Evolutionary conservation across 768 basidiomycete species (phyloP).

Genomic region (Mycena floridula): DNA sequence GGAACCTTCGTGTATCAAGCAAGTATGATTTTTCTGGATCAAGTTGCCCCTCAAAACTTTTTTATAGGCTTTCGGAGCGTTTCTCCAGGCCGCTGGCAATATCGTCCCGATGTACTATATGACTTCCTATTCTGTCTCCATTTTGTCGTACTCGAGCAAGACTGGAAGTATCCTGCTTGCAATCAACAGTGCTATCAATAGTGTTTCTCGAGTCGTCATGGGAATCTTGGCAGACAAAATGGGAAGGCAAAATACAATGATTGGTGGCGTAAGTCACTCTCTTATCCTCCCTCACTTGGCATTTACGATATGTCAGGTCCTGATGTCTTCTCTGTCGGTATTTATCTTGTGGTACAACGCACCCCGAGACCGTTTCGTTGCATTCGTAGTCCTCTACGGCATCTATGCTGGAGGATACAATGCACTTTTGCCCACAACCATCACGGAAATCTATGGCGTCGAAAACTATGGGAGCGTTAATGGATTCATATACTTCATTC

Average conservation of each 20-base stretch:
- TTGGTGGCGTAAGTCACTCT: conserved; percentile 24
- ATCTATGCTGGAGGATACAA: conserved; percentile 40
- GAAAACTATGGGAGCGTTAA: conserved; percentile 38
- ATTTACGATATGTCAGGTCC: conserved; percentile 20
- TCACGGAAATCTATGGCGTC: conserved; percentile 35
- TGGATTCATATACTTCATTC: conserved; percentile 34
- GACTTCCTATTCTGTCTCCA: conserved; percentile 32
- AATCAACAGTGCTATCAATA: too few species aligned
- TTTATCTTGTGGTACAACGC: conserved; percentile 36
- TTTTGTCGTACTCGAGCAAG: conserved; percentile 28
- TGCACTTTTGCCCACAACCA: conserved; percentile 35
- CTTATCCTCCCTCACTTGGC: too few species aligned
- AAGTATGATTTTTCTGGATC: background rate
- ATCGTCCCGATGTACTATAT: conserved; percentile 39
- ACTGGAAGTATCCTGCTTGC: conserved; percentile 34
- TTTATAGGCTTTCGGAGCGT: too few species aligned
- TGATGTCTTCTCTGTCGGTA: conserved; percentile 32
- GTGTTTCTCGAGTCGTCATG: too few species aligned
- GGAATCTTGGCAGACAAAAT: too few species aligned
- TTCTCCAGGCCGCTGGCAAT: too few species aligned
- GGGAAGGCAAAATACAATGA: conserved; percentile 41
- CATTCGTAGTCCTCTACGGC: conserved; percentile 35
- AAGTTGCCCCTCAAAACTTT: conserved; percentile 32
- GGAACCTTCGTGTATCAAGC: conserved; percentile 38
- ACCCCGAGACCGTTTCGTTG: too few species aligned